Conservation (phyloP, 805 yeast genomes). For the Starmerella kuoi region DNA sequence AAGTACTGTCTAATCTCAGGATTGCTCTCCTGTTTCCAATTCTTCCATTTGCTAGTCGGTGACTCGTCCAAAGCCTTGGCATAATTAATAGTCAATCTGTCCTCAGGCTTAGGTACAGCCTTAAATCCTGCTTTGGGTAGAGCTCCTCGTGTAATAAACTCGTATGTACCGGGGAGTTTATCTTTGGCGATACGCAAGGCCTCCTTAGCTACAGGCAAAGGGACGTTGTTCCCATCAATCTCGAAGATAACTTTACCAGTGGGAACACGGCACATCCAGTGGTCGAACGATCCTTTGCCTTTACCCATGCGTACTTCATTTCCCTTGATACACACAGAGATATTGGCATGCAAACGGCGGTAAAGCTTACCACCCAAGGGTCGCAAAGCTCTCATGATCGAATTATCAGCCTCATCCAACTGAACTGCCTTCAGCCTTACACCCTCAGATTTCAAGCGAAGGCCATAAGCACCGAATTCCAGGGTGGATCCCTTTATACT, state of each 20-base stretch:
- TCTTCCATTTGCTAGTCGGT: conserved; percentile 51
- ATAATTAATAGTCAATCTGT: conserved; percentile 40
- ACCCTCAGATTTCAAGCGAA: conserved; percentile 83
- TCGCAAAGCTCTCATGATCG: conserved; percentile 71
- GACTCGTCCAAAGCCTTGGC: conserved; percentile 41
- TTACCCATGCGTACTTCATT: conserved; percentile 99
- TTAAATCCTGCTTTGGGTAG: conserved; percentile 61
- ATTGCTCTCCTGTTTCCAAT: conserved; percentile 23
- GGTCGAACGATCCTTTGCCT: conserved; percentile 95
- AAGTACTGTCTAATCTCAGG: conserved; percentile 47
- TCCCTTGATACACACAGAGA: conserved; percentile 92
- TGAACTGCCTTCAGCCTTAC: conserved; percentile 75
- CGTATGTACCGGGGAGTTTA: conserved; percentile 85
- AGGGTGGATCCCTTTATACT: conserved; percentile 78
- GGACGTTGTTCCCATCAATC: conserved; percentile 59
- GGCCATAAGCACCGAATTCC: conserved; percentile 71
- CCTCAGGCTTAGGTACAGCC: conserved; percentile 35
- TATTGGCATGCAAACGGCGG: conserved; percentile 70
- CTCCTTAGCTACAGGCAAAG: conserved; percentile 81
- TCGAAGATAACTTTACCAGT: conserved; percentile 90
- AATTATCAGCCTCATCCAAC: conserved; percentile 79
- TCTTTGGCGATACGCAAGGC: conserved; percentile 80
- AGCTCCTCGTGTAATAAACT: conserved; percentile 54
- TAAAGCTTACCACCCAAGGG: conserved; percentile 58
- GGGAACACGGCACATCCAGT: conserved; percentile 94